Base-by-base conservation (phyloP, 208 protist genomes). In the Trypanosoma mega region DNA sequence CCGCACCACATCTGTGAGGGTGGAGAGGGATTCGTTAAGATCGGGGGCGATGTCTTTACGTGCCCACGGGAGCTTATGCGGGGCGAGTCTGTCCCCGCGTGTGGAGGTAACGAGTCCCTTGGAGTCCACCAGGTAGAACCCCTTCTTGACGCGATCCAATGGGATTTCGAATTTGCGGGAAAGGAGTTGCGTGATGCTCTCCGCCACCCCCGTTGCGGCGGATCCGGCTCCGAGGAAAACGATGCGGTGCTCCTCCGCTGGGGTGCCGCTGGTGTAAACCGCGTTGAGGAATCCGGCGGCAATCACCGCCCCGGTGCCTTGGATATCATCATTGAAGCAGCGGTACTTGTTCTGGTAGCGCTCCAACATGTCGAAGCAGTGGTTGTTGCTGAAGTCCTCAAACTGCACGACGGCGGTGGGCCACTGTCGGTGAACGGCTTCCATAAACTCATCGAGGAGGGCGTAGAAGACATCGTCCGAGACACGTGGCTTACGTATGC, bases 311-410 rank as follows among this genome's bases (percentile, higher is more conserved):
- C 94, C 96, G 29, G 97, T 99, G 63, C 92, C 96, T 73, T 98
- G 97, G 64, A 98, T 98, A 74, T 98, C 97, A 56, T 98, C 97
- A 63, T 98, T 98, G 81, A 98, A 98, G 74, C 86, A 97, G 30
- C 84, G 72, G 34, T 86, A 78, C 55, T 85, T 72, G n/a, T 91
- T 68, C 26, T 82, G 66, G 72, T 97, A 98, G 24, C 76, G 63
- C 33, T 94, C 80, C 3, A 98, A 77, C 34, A 98, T 83, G 9
- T 82, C 73, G 59, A 97, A 97, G 51, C 85, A 92, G 69, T 97
- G 82, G 57, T 89, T 80, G 64, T 88, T 97, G 44, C 74, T 80
- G 66, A 98, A 98, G 70, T 98, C 97, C 73, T 98, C 97, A 46
- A 97, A 98, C 80, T 98, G 93, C 7, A 97, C 59, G n/a, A 85